These are phyloP conservation scores for Cyclostephanos invisitatus DNA, from an alignment of 108 stramenopile genomes.

Conservation along the genomic window DNA sequence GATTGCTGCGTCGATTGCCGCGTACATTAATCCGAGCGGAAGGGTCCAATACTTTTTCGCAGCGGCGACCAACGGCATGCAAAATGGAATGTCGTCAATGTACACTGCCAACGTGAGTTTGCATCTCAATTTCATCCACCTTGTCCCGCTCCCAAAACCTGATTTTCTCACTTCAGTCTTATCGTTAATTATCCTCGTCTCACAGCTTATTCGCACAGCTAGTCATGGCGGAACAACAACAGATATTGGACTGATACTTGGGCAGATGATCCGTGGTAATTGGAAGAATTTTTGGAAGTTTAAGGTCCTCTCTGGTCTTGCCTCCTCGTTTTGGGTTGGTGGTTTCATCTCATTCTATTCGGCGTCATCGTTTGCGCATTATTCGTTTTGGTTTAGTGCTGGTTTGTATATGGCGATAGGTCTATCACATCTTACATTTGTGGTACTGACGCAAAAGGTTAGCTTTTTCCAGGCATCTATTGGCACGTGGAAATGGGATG, in stretches of 20 bases:
- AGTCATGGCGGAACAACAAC: slow-evolving; percentile 44
- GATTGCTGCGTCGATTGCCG: slow-evolving; percentile 17
- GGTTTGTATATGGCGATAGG: slow-evolving; percentile 32
- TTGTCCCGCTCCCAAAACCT: no score
- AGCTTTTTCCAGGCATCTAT: slow-evolving; percentile 34
- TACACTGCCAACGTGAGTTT: slow-evolving; percentile 34
- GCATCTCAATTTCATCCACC: no score
- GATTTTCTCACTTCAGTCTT: no score
- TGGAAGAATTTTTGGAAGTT: slow-evolving; percentile 41
- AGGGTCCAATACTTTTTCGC: slow-evolving; percentile 41
- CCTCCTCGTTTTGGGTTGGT: slow-evolving; percentile 43
- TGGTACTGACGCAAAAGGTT: slow-evolving; percentile 34
- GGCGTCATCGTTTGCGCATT: slow-evolving; percentile 6
- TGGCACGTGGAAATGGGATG: slow-evolving; percentile 54
- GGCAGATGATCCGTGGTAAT: slow-evolving; percentile 47
- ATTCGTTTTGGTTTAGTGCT: slow-evolving; percentile 30
- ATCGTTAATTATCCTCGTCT: no score
- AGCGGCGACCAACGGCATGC: slow-evolving; percentile 45
- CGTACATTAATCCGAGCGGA: slow-evolving; percentile 4
- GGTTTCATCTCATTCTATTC: slow-evolving; percentile 30
- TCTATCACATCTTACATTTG: slow-evolving; percentile 19
- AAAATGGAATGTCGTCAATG: slow-evolving; percentile 56
- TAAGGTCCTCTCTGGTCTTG: slow-evolving; percentile 24
- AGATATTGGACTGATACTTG: slow-evolving; percentile 50
- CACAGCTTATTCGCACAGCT: slow-evolving; percentile 39